Percentiles rank a stretch among this genome's conserved stretches.
These are phyloP conservation scores for Melanogaster broomeanus DNA, from an alignment of 768 basidiomycete species.

Conservation along the genomic window DNA sequence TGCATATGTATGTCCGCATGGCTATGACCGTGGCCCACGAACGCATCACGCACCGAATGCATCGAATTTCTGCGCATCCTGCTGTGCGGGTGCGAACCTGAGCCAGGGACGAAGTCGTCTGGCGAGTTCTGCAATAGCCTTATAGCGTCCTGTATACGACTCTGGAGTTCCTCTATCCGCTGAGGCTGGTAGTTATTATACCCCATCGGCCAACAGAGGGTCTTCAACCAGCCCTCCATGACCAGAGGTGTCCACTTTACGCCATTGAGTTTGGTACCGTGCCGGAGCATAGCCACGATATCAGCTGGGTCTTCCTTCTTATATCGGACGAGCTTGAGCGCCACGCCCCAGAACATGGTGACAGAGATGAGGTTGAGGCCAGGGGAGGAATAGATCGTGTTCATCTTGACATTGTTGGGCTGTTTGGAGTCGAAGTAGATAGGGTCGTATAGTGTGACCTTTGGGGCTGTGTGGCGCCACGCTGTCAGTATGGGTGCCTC, in stretches of 20 bases:
- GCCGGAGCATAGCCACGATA: conserved; percentile 66
- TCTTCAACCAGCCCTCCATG: conserved; percentile 59
- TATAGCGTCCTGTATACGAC: conserved; percentile 58
- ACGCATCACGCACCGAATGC: conserved; percentile 3
- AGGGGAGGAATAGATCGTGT: conserved; percentile 57
- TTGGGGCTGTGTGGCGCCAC: conserved; percentile 12
- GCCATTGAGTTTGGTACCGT: conserved; percentile 53
- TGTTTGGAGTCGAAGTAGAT: conserved; percentile 56
- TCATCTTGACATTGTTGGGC: conserved; percentile 49
- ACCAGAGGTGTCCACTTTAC: conserved; percentile 55
- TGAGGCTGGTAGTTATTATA: conserved; percentile 50
- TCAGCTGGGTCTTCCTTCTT: conserved; percentile 62
- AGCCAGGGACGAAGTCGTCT: conserved; percentile 12
- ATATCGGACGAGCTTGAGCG: conserved; percentile 72
- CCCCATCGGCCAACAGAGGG: conserved; percentile 64
- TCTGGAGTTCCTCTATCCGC: conserved; percentile 46
- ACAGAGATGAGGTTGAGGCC: conserved; percentile 63
- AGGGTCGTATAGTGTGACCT: conserved; percentile 52
- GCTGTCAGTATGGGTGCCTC: conserved; percentile 8
- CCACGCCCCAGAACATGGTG: conserved; percentile 71
- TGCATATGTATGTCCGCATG: neutral
- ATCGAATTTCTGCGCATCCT: conserved; percentile 11
- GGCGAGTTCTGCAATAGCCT: conserved; percentile 17
- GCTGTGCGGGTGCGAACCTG: neutral
- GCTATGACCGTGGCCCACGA: neutral